Base-by-base conservation (phyloP, 2,329 filamentous ascomycete genomes). In the Mycosphaerella sp. region DNA sequence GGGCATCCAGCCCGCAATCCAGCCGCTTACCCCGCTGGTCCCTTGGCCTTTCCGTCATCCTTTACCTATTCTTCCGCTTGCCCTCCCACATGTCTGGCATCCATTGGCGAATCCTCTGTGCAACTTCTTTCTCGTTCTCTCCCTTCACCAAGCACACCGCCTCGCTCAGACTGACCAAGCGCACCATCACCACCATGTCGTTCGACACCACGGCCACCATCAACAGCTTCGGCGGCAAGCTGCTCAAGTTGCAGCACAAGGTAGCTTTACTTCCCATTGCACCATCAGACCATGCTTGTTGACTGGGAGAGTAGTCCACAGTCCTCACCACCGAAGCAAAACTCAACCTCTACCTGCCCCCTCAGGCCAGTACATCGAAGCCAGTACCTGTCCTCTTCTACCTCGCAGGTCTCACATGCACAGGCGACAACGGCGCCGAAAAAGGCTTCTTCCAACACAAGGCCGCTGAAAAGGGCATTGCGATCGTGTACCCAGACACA, bases 401-500 rank as follows among this genome's bases (percentile, higher is more conserved):
- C 74, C 84, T 98, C 55, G 92, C 92, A 11, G 93, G 93, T 48
- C 78, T 98, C 57, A 97, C 93, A 57, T 98, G 93, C 78, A 92
- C 90, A 1, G 90, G 89, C 36, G 91, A 97, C 64, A 85, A 85
- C 64, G 82, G 81, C 70, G 80, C 82, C 2, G 82, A 85, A 67
- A 85, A 85, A 70, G 93, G 91, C 50, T 97, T 96, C 79, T 88
- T 98, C 73, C 91, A 96, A 70, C 83, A 86, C 64, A 81, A 82
- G 59, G 93, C 93, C 45, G 80, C 84, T 54, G 78, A 84, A 65
- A 85, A 84, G 69, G 88, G 88, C 66, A 87, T 98, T 70, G 93
- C 93, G n/a, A 76, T 98, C 54, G 81, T 96, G 51, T 97, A 90
- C 75, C 93, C 93, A 1, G 93, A 98, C 76, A 98, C 93, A 21